phyloP scores from a whole-genome alignment of 768 basidiomycete species.

The Boletus tomentosulus region DNA sequence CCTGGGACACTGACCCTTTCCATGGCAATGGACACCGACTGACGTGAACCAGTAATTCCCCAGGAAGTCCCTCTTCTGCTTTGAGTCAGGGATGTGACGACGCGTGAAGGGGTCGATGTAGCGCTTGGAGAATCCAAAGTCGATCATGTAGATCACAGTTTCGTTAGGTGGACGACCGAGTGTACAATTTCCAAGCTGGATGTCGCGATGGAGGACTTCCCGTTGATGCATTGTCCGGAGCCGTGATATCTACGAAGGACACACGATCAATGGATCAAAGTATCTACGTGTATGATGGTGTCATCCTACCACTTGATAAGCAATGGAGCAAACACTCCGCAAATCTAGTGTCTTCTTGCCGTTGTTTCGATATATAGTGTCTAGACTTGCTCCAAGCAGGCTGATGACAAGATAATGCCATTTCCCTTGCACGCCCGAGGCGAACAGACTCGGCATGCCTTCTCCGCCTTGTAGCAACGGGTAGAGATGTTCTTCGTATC shows the following conservation, averaged over 20 bases:
- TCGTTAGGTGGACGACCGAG: conserved; percentile 59
- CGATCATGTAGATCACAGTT: conserved; percentile 72
- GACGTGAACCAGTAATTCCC: conserved; percentile 87
- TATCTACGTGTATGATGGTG: neutral
- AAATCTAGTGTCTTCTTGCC: conserved; percentile 62
- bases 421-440: conserved; percentile 48
- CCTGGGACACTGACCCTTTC: conserved; percentile 49
- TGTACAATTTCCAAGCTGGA: conserved; percentile 75
- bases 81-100: conserved; percentile 70
- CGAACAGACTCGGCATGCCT: conserved; percentile 74
- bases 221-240: conserved; percentile 74
- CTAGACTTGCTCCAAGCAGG: conserved; percentile 66
- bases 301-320: conserved; percentile 66
- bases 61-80: conserved; percentile 65
- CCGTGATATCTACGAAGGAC: conserved; percentile 50
- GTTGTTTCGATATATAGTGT: conserved; percentile 52
- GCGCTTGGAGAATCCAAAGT: conserved; percentile 79
- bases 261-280: conserved; percentile 7
- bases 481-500: conserved; percentile 65
- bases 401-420: conserved; percentile 79
- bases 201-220: conserved; percentile 72
- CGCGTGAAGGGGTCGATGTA: conserved; percentile 64
- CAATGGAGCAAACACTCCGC: conserved; percentile 68
- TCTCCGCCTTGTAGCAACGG: conserved; percentile 65
- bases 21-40: conserved; percentile 71